phyloP scores from a whole-genome alignment of 345 rosid genomes.

The Linum lewisii region DNA sequence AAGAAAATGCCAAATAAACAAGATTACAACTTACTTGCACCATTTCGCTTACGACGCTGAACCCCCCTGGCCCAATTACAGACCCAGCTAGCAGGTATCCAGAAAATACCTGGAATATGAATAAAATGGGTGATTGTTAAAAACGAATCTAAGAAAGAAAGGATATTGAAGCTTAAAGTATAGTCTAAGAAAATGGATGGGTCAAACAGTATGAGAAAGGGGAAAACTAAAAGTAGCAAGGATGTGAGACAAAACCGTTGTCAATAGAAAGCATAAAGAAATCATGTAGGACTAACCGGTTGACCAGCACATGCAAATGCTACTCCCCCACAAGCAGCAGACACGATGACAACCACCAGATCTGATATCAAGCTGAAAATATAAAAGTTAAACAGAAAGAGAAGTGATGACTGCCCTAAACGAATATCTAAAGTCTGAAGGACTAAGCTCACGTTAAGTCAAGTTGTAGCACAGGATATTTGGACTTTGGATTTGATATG shows the following conservation, averaged over 20 bases:
- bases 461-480: constrained; percentile 87
- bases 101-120: constrained; percentile 65
- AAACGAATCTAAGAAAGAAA: not conserved
- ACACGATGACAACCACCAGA: constrained; percentile 90
- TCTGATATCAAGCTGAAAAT: constrained; percentile 87
- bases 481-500: constrained; percentile 92
- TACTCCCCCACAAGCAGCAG: constrained; percentile 98
- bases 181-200: not conserved
- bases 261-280: constrained; percentile 15
- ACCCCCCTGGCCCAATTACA: constrained; percentile 89
- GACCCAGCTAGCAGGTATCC: constrained; percentile 93
- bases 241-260: constrained; percentile 13
- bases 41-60: constrained; percentile 90
- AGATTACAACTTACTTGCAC: constrained; percentile 62
- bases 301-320: constrained; percentile 99
- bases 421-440: not conserved
- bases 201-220: not conserved
- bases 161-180: not conserved
- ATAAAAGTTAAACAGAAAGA: constrained; percentile 8
- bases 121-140: constrained; percentile 5
- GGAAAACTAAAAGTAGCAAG: constrained; percentile 3
- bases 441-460: constrained; percentile 55
- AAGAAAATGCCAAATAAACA: not conserved
- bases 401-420: not conserved
- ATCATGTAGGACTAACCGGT: constrained; percentile 47